Base-by-base conservation (phyloP, 73 alveolate genomes). In the Paramecium pentaurelia region DNA sequence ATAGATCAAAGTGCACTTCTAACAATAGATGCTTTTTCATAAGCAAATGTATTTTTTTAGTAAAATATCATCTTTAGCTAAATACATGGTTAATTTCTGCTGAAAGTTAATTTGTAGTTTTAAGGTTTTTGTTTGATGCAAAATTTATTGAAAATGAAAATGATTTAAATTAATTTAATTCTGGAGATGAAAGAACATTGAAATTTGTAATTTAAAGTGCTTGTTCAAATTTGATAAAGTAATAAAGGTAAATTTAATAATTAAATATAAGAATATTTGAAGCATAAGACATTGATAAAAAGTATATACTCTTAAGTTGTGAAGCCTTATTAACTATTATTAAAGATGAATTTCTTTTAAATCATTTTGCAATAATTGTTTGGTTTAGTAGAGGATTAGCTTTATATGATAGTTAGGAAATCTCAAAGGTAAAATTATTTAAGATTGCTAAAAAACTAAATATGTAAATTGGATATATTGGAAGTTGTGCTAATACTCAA, bases 311-410 rank as follows among this genome's bases (percentile, higher is more conserved):
- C 3, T 6, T 80, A 4, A 40, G 73, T 80, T 34, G 91, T 25
- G 44, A 47, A 12, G 75, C 71, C 4, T 45, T 80, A 22, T 42
- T 32, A 80, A 45, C 44, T 44, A 80, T 80, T 8, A 32, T 34
- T 6, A 80, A 80, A 64, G 73, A 80, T 44, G 75, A 80, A 5
- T 44, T 8, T 27, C 58, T 80, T 2, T 80, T 80, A 80, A 80
- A 80, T 44, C 91, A 80, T 80, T 80, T 80, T 80, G 44, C 77
- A 9, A 49, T 80, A 22, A 42, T 80, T 1, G 47, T 40, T 22
- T 22, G 73, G 58, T 80, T 80, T 47, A 45, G 75, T 44, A 80
- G 75, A 45, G 75, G 91, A 27, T 45, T 80, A 25, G 73, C 75
- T 5, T 22, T 80, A 11, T 80, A 45, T 80, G 38, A 40, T 40